phyloP scores from a whole-genome alignment of 192 early-diverging fungal genomes.

The Coemansia umbellata region DNA sequence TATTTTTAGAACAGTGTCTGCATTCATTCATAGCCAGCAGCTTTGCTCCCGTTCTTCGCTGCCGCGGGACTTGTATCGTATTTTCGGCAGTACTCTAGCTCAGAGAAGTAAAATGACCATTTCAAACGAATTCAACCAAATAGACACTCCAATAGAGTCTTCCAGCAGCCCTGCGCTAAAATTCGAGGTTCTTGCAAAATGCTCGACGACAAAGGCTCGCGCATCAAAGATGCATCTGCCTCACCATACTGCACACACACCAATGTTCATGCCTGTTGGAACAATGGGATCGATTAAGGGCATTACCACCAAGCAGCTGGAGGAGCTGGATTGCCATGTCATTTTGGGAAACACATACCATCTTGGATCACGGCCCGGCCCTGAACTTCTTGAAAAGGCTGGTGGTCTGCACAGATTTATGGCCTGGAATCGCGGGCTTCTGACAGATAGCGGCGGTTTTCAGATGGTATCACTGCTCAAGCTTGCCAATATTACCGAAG shows the following conservation, averaged over 20 bases:
- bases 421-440: constrained; percentile 71
- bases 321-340: constrained; percentile 72
- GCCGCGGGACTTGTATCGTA: not conserved
- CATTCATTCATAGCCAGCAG: not conserved
- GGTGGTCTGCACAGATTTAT: constrained; percentile 80
- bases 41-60: constrained; percentile 2
- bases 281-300: constrained; percentile 85
- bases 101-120: constrained; percentile 24
- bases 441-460: constrained; percentile 84
- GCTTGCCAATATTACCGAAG: constrained; percentile 76
- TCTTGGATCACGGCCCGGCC: constrained; percentile 67
- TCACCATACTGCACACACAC: constrained; percentile 76
- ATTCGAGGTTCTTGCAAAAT: constrained; percentile 69
- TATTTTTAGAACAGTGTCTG: not conserved
- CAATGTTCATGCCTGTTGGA: constrained; percentile 88
- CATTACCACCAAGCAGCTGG: constrained; percentile 70
- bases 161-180: constrained; percentile 59
- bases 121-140: constrained; percentile 23
- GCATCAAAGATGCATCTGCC: constrained; percentile 71
- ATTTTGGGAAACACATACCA: constrained; percentile 89
- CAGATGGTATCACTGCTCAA: constrained; percentile 89
- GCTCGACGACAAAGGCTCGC: constrained; percentile 80
- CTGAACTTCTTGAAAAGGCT: constrained; percentile 66
- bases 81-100: constrained; percentile 1
- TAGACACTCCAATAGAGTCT: constrained; percentile 31